Base-by-base conservation (phyloP, 208 protist genomes). In the Acanthamoeba rhysodes region DNA sequence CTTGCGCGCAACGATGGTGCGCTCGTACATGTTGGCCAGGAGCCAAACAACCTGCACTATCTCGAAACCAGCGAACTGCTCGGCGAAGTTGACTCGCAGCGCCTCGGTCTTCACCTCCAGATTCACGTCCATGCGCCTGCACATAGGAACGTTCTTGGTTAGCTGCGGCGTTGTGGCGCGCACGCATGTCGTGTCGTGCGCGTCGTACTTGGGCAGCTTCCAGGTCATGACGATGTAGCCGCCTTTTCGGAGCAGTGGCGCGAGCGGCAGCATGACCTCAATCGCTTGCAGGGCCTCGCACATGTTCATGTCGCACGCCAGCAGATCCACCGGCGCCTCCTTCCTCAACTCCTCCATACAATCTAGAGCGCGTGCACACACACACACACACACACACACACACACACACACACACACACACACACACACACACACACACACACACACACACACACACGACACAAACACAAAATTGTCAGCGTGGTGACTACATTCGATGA, bases 271-370 rank as follows among this genome's bases (percentile, higher is more conserved):
- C 70, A 78, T 78, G 32, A 78, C 70, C 24, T 78, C 70, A 0
- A 78, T 78, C 16, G 70, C 70, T 22, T 78, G 70, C 27, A 78
- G 70, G 34, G 70, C 70, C 70, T 78, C 70, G 70, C 70, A 78
- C 70, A 78, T 78, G 70, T 78, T 78, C 70, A 78, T 78, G 34
- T 78, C 70, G n/a, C 70, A 78, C 32, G 70, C 70, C 32, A 78
- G 70, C 14, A 78, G 1, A 9, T 78, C 70, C 32, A 78, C 70
- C 32, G 34, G 70, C 70, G 32, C 70, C 34, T 78, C 70, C 20
- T 41, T 34, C 32, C n/a, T 2, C n/a, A 78, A 24, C 32, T 45
- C 16, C 14, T 78, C 70, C 29, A 78, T 16, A 22, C 70, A 78
- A 22, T 78, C 70, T 78, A 59, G 12, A 55, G n/a, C n/a, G n/a